Evolutionary conservation across 1,139 yeast genomes (phyloP).

Genomic region (Sugiyamaella xylanicola): DNA sequence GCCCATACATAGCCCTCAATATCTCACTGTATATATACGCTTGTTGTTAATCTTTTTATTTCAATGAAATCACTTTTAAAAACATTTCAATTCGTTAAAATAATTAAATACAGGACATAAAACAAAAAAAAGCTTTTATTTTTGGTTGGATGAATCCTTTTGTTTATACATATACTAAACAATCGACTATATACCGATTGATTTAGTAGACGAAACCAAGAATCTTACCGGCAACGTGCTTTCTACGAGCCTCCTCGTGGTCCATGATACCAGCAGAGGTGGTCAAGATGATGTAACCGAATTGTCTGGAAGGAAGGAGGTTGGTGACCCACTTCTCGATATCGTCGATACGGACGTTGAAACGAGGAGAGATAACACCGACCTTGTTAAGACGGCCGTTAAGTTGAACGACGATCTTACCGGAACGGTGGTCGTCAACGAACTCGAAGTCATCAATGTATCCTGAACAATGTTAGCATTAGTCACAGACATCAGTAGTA

Average conservation of each 20-base stretch:
- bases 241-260: slow-evolving; percentile 99
- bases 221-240: slow-evolving; percentile 98
- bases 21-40: no score
- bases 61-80: not conserved
- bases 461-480: slow-evolving; percentile 46
- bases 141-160: slow-evolving; percentile 1
- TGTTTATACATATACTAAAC: slow-evolving; percentile 2
- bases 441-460: slow-evolving; percentile 99
- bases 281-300: slow-evolving; percentile 94
- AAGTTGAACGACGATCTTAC: slow-evolving; percentile 93
- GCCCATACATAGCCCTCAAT: no score
- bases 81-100: slow-evolving; percentile 17
- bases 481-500: no score
- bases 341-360: slow-evolving; percentile 90
- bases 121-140: slow-evolving; percentile 11
- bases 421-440: slow-evolving; percentile 99
- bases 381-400: slow-evolving; percentile 98
- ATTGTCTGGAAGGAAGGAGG: slow-evolving; percentile 98
- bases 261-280: slow-evolving; percentile 99
- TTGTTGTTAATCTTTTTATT: not conserved
- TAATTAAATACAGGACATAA: slow-evolving; percentile 15
- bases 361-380: slow-evolving; percentile 98
- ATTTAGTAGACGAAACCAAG: slow-evolving; percentile 90
- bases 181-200: not conserved
- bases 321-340: slow-evolving; percentile 98